Evolutionary conservation across 345 rosid species (phyloP).

Genomic region (Sonneratia alba): DNA sequence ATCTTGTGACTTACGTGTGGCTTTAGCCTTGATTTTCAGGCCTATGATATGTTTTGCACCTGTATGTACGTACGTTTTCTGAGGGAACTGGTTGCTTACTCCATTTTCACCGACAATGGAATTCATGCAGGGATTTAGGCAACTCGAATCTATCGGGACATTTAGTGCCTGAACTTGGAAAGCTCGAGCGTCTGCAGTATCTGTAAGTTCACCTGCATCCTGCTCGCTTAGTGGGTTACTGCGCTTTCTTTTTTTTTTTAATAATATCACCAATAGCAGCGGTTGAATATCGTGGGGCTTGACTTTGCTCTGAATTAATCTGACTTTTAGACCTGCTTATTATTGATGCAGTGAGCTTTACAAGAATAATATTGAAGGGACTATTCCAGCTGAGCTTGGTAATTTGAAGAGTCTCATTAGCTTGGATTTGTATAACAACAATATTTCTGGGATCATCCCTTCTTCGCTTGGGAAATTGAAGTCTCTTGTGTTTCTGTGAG

Average conservation of each 20-base stretch:
- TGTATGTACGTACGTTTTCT: background rate
- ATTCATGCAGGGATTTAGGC: slow-evolving; percentile 74
- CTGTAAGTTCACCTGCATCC: slow-evolving; percentile 42
- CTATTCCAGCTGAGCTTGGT: slow-evolving; percentile 71
- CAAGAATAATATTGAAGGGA: slow-evolving; percentile 80
- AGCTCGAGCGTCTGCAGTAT: slow-evolving; percentile 86
- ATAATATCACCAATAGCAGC: background rate
- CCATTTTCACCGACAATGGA: background rate
- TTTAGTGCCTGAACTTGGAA: slow-evolving; percentile 78
- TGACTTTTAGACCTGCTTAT: background rate
- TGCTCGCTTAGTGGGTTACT: background rate
- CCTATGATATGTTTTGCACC: background rate
- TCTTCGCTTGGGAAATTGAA: slow-evolving; percentile 64
- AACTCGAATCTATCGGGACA: slow-evolving; percentile 84
- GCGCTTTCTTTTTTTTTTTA: too few species aligned
- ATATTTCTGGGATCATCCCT: slow-evolving; percentile 75
- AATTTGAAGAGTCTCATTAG: slow-evolving; percentile 84
- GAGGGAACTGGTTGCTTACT: background rate
- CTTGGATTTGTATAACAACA: slow-evolving; percentile 92
- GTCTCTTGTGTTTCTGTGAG: slow-evolving; percentile 89
- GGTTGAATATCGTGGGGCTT: background rate
- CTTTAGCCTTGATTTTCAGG: background rate
- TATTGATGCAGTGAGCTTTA: slow-evolving; percentile 62
- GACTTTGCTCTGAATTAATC: background rate
- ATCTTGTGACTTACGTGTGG: background rate